Evolutionary conservation across 2,329 filamentous ascomycete genomes (phyloP).

Genomic region (Rutstroemia sp.): DNA sequence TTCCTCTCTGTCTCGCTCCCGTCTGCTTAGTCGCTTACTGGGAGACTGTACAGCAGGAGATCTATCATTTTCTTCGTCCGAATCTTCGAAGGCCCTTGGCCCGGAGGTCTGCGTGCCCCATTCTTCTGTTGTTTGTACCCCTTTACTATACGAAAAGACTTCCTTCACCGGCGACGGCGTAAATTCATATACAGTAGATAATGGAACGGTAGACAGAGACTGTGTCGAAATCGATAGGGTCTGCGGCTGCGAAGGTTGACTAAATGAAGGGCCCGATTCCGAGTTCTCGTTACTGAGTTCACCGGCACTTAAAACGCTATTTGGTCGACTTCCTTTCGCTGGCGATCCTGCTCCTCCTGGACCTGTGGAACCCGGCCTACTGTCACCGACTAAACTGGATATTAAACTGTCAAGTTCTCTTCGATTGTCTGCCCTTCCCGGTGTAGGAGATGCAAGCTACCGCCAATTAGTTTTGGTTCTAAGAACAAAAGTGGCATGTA

Average conservation of each 20-base stretch:
- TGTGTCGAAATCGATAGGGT: slow-evolving; percentile 43
- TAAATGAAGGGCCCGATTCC: slow-evolving; percentile 44
- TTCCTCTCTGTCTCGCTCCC: slow-evolving; percentile 78
- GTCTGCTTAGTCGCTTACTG: slow-evolving; percentile 69
- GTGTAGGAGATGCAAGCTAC: slow-evolving; percentile 62
- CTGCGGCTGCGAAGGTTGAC: slow-evolving; percentile 31
- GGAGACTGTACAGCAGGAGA: slow-evolving; percentile 49
- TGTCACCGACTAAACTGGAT: slow-evolving; percentile 61
- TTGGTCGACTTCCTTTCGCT: slow-evolving; percentile 70
- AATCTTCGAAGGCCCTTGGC: slow-evolving; percentile 47
- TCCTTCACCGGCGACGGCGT: slow-evolving; percentile 71
- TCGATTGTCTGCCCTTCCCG: slow-evolving; percentile 59
- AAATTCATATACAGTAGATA: slow-evolving; percentile 74
- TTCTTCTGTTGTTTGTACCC: slow-evolving; percentile 80
- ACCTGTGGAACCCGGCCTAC: slow-evolving; percentile 60
- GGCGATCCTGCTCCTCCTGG: slow-evolving; percentile 59
- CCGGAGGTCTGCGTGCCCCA: slow-evolving; percentile 51
- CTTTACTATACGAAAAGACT: slow-evolving; percentile 94
- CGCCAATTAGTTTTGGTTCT: slow-evolving; percentile 24
- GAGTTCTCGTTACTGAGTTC: slow-evolving; percentile 72
- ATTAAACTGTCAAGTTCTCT: slow-evolving; percentile 82
- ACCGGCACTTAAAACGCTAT: slow-evolving; percentile 75
- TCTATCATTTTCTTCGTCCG: slow-evolving; percentile 56
- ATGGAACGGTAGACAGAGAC: slow-evolving; percentile 64
- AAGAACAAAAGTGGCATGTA: slow-evolving; percentile 10